Evolutionary conservation across 2,329 filamentous ascomycete species (phyloP), one percentile per base, ranked within the genome.

Genomic region (Leptographium galeiforme): DNA sequence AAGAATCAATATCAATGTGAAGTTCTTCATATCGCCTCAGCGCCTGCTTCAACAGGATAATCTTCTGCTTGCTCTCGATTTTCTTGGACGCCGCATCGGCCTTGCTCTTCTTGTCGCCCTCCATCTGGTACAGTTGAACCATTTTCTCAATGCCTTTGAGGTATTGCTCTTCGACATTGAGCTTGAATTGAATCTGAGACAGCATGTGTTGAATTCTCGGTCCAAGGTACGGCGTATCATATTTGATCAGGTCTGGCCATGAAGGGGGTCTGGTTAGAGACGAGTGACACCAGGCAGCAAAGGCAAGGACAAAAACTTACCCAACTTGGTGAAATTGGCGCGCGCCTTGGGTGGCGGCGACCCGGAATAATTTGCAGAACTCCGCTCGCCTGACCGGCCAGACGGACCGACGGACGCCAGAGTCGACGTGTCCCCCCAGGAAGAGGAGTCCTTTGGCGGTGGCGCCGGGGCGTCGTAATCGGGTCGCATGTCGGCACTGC

Each of bases 131-230:
- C 39, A 98, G 76, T 67, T 93, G 89, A 48, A 96, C 88, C 93
- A 98, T 97, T 74, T 98, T 98, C 70, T 98, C 93, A 61, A 98
- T 93, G 57, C 93, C 93, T 64, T 95, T 94, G 60, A 97, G 89
- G 70, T 98, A 98, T 70, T 98, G 93, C 67, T 96, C 95, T 68
- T 98, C 93, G 33, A 98, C 93, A 60, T 93, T 95, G 57, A 98
- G 79, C 73, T 98, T 98, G 75, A 98, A 98, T 69, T 97, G 89
- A 58, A 98, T 84, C 69, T 98, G 93, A 48, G 93, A 95, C 64
- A 98, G 75, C 93, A 98, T 98, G 64, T 97, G 86, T 72, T 98
- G 93, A 64, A 98, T 98, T 61, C 94, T 89, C 56, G 93, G 91
- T 38, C 93, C 93, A 57, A 98, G 83, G 67, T 96, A 88, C 18